Evolutionary conservation across 2,329 filamentous ascomycete species (phyloP).

Genomic region (Penicillium sp.): DNA sequence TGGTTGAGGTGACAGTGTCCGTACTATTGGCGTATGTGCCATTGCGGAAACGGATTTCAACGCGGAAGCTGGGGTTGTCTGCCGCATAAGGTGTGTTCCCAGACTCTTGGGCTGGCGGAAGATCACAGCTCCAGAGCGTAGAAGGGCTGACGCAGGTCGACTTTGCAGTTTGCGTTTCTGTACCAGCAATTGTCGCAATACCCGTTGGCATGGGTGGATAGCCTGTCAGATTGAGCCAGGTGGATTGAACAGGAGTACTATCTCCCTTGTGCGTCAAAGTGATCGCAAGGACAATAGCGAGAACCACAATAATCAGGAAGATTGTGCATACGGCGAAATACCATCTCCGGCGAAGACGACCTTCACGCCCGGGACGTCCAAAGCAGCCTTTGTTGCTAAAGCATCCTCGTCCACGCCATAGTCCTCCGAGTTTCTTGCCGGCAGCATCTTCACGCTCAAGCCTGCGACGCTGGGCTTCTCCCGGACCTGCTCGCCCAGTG

Average conservation of each 20-base stretch:
- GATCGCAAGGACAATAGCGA: constrained; percentile 58
- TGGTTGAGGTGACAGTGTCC: constrained; percentile 46
- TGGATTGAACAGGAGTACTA: constrained; percentile 46
- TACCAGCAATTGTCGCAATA: constrained; percentile 71
- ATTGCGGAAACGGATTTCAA: constrained; percentile 67
- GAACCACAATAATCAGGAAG: constrained; percentile 55
- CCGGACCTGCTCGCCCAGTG: constrained; percentile 29
- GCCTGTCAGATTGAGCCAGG: constrained; percentile 80
- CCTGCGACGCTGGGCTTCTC: constrained; percentile 54
- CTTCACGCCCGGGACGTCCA: constrained; percentile 62
- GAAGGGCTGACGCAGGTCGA: constrained; percentile 69
- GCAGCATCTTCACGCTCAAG: constrained; percentile 66
- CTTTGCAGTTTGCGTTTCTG: constrained; percentile 63
- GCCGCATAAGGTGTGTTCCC: constrained; percentile 61
- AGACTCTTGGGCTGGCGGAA: constrained; percentile 74
- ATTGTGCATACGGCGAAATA: constrained; percentile 54
- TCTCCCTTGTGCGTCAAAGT: constrained; percentile 51
- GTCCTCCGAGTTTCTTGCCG: constrained; percentile 57
- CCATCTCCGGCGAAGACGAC: constrained; percentile 60
- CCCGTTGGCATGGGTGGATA: constrained; percentile 87
- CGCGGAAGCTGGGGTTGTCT: constrained; percentile 72
- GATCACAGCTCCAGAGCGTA: constrained; percentile 80
- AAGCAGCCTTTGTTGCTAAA: constrained; percentile 64
- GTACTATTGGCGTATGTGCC: constrained; percentile 60
- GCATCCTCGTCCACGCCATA: constrained; percentile 66